These are phyloP conservation scores for Paramarasmius palmivorus DNA, from an alignment of 1,284 basidiomycete genomes.

Conservation along the genomic window DNA sequence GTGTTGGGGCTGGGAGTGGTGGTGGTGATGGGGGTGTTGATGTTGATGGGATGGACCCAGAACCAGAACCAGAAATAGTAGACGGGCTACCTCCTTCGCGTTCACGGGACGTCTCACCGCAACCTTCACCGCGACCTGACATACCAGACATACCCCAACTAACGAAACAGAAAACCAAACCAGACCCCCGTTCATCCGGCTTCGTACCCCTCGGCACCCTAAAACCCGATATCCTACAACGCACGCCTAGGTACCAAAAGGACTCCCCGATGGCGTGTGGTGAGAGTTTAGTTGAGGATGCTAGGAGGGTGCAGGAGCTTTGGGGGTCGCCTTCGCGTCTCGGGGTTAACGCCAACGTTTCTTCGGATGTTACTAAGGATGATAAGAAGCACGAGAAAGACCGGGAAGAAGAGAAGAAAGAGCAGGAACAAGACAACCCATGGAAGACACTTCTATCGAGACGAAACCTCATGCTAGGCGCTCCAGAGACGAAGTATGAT, in stretches of 20 bases:
- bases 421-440: slow-evolving; percentile 13
- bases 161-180: slow-evolving; percentile 25
- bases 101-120: not conserved
- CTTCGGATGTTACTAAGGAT: too few relatives aligned
- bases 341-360: too few relatives aligned
- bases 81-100: too few relatives aligned
- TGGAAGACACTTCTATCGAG: slow-evolving; percentile 16
- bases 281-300: slow-evolving; percentile 31
- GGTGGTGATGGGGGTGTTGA: slow-evolving; percentile 32
- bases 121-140: not conserved
- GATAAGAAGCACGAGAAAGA: slow-evolving; percentile 15
- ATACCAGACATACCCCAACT: slow-evolving; percentile 28
- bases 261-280: slow-evolving; percentile 13
- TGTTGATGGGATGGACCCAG: not conserved
- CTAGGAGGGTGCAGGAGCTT: slow-evolving; percentile 35
- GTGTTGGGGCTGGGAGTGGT: slow-evolving; percentile 58
- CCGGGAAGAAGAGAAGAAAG: slow-evolving; percentile 16
- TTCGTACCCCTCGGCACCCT: slow-evolving; percentile 66
- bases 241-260: slow-evolving; percentile 22
- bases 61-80: too few relatives aligned
- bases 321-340: too few relatives aligned
- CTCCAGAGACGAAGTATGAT: slow-evolving; percentile 64
- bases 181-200: slow-evolving; percentile 72
- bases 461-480: not conserved
- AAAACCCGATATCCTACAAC: slow-evolving; percentile 36